A percentile compares a stretch with the other conserved stretches of the same genome.
Conservation (phyloP, 1,139 yeast genomes). For the Yamadazyma blattariae region DNA sequence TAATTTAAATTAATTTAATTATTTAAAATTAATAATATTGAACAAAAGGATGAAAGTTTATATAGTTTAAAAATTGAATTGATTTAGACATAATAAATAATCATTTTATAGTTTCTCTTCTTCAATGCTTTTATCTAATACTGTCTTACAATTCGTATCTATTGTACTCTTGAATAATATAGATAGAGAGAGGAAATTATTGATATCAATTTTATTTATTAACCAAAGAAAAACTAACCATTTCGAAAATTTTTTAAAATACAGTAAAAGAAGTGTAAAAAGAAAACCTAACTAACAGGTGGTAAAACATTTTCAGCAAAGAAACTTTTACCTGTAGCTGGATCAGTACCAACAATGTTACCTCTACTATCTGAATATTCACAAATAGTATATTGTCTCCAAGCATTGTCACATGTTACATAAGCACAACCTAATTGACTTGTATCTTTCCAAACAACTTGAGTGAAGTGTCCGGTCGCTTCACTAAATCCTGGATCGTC, state of each 20-base stretch:
- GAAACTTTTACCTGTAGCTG: constrained; percentile 29
- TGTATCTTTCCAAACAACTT: constrained; percentile 61
- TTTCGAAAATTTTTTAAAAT: constrained; percentile 5
- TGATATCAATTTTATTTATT: constrained; percentile 1
- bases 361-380: constrained; percentile 61
- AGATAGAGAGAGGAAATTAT: not conserved
- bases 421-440: constrained; percentile 61
- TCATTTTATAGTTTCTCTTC: not conserved
- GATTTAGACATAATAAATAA: constrained; percentile 2
- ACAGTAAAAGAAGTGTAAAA: constrained; percentile 6
- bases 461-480: constrained; percentile 65
- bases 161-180: too few relatives aligned
- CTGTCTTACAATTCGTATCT: too few relatives aligned
- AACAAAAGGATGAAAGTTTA: not conserved
- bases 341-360: constrained; percentile 44
- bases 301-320: constrained; percentile 54
- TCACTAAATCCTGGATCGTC: constrained; percentile 41
- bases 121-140: not conserved
- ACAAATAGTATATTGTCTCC: constrained; percentile 65
- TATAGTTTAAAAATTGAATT: constrained; percentile 6
- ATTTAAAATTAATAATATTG: not conserved
- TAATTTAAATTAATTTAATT: constrained; percentile 4
- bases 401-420: constrained; percentile 45
- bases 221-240: constrained; percentile 1
- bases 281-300: constrained; percentile 2